These are phyloP conservation scores for Suillus cothurnatus DNA, from an alignment of 768 basidiomycete species.

Conservation along the genomic window DNA sequence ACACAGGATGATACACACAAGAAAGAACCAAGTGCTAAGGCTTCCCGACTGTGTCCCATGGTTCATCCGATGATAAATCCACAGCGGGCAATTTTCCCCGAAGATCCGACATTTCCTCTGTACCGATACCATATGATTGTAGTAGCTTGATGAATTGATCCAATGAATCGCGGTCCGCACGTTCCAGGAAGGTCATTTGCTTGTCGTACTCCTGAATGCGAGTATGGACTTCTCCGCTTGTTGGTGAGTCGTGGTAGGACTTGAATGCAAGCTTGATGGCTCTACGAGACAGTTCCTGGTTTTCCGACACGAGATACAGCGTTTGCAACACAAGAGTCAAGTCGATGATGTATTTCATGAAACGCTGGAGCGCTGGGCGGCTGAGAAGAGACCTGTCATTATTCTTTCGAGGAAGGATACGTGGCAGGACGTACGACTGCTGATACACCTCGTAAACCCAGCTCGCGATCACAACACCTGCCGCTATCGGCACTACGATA, in stretches of 20 bases:
- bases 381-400: background rate
- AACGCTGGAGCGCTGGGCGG: slow-evolving; percentile 12
- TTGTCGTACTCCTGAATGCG: background rate
- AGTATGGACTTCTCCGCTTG: background rate
- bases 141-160: background rate
- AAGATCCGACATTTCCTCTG: background rate
- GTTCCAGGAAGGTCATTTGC: background rate
- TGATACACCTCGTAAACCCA: slow-evolving; percentile 9
- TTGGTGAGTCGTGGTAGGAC: background rate
- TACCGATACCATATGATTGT: background rate
- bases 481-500: background rate
- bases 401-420: background rate
- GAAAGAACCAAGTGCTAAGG: background rate
- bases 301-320: slow-evolving; percentile 12
- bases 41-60: background rate
- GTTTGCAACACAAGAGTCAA: slow-evolving; percentile 28
- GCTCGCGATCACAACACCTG: background rate
- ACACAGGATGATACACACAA: background rate
- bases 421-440: background rate
- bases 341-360: slow-evolving; percentile 31
- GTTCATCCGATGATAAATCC: background rate
- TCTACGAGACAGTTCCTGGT: background rate
- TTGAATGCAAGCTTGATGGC: background rate
- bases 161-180: background rate
- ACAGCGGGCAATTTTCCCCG: background rate